Evolutionary conservation across 202 grass and related monocot species (phyloP).

Genomic region (Brachypodium distachyon): DNA sequence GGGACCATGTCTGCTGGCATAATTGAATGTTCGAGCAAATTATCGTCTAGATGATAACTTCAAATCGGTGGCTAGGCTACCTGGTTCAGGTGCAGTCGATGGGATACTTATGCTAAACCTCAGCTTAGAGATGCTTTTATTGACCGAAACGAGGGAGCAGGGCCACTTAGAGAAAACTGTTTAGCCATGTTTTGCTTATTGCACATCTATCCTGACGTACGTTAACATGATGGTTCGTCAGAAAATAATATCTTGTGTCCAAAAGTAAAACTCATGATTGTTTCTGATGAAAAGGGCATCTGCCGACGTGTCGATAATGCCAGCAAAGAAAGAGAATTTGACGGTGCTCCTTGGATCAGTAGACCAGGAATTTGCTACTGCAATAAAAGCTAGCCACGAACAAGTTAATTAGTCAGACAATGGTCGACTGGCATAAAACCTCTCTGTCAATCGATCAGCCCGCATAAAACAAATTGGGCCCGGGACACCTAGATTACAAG

Average conservation of each 20-base stretch:
- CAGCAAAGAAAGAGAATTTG: neutral
- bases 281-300: conserved; percentile 1
- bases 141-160: neutral
- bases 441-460: neutral
- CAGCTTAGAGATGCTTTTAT: conserved; percentile 1
- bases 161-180: neutral
- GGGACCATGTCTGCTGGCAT: neutral
- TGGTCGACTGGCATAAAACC: neutral
- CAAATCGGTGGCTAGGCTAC: neutral
- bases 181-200: neutral
- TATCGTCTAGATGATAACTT: neutral
- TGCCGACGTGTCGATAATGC: neutral
- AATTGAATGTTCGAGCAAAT: neutral
- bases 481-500: neutral
- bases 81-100: neutral
- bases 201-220: neutral
- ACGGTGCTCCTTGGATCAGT: neutral
- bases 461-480: conserved; percentile 13
- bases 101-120: conserved; percentile 1
- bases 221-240: conserved; percentile 11
- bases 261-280: conserved; percentile 37
- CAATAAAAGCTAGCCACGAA: neutral
- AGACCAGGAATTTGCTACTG: neutral
- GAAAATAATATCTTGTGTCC: neutral
- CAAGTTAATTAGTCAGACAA: neutral